phyloP scores from a whole-genome alignment of 2,329 filamentous ascomycete species.

The Phoma herbarum region DNA sequence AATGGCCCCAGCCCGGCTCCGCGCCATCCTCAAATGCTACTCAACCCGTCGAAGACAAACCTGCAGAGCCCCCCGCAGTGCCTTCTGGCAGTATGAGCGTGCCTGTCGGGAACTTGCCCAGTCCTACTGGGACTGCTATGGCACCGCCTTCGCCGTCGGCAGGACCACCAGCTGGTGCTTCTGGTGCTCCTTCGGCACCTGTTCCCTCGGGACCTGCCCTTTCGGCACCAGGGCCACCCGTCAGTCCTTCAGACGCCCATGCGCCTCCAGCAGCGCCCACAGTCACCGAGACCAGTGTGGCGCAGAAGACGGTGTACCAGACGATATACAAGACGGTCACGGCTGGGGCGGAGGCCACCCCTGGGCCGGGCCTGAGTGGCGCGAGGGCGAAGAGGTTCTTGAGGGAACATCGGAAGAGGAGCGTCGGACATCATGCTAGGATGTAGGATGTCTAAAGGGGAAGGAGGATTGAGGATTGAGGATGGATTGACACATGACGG shows the following conservation, averaged over 20 bases:
- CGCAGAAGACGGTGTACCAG: conserved; percentile 26
- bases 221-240: not conserved
- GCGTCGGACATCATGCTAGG: conserved; percentile 27
- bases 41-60: conserved; percentile 6
- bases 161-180: too few species aligned
- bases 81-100: conserved; percentile 8
- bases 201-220: not conserved
- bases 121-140: not conserved
- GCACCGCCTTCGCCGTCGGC: conserved; percentile 1
- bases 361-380: conserved; percentile 19
- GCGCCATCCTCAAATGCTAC: conserved; percentile 11
- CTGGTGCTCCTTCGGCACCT: not conserved
- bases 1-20: conserved; percentile 28
- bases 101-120: conserved; percentile 3
- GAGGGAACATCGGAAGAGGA: conserved; percentile 28
- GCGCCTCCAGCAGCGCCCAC: conserved; percentile 13
- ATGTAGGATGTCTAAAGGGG: conserved; percentile 3
- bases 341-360: conserved; percentile 19
- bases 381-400: conserved; percentile 27
- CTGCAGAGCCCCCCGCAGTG: conserved; percentile 12
- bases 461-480: not conserved
- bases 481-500: conserved; percentile 9
- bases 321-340: conserved; percentile 30
- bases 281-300: conserved; percentile 13
- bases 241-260: conserved; percentile 8